A percentile compares a stretch with the other conserved stretches of the same genome.
Conservation (phyloP, 345 rosid genomes). For the Gossypium anomalum region DNA sequence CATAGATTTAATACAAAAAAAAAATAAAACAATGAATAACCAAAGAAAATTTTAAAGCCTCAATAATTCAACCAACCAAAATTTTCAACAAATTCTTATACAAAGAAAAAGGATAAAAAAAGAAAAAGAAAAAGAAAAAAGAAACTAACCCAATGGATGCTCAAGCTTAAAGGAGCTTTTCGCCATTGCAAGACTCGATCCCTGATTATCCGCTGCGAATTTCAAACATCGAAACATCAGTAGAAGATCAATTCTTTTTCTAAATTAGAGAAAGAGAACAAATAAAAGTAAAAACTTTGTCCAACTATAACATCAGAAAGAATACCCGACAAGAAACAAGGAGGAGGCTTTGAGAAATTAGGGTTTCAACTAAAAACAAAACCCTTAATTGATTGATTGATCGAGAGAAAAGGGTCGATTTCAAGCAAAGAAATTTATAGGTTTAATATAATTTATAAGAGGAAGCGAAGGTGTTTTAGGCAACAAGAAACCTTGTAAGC, state of each 20-base stretch:
- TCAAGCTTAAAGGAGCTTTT: constrained; percentile 63
- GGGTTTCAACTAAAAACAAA: constrained; percentile 10
- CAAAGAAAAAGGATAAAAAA: not conserved
- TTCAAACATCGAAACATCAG: constrained; percentile 47
- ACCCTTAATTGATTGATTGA: constrained; percentile 17
- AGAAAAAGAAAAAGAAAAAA: not conserved
- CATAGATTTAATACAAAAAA: not conserved
- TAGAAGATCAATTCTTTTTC: not conserved
- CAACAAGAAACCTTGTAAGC: constrained; percentile 16
- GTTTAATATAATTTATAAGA: not conserved
- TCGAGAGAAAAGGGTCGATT: constrained; percentile 19
- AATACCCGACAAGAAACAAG: constrained; percentile 32
- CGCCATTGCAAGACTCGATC: constrained; percentile 39
- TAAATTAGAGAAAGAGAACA: not conserved
- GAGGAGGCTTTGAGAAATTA: not conserved
- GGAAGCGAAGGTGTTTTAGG: not conserved
- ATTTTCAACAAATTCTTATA: not conserved
- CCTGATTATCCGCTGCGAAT: constrained; percentile 37
- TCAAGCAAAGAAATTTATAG: constrained; percentile 14
- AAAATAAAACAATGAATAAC: not conserved
- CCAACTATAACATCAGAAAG: not conserved
- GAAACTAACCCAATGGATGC: constrained; percentile 56
- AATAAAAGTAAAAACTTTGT: not conserved
- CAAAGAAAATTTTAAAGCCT: not conserved
- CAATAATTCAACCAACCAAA: not conserved